Conservation (phyloP, 768 basidiomycete genomes). For the Calocera viscosa region DNA sequence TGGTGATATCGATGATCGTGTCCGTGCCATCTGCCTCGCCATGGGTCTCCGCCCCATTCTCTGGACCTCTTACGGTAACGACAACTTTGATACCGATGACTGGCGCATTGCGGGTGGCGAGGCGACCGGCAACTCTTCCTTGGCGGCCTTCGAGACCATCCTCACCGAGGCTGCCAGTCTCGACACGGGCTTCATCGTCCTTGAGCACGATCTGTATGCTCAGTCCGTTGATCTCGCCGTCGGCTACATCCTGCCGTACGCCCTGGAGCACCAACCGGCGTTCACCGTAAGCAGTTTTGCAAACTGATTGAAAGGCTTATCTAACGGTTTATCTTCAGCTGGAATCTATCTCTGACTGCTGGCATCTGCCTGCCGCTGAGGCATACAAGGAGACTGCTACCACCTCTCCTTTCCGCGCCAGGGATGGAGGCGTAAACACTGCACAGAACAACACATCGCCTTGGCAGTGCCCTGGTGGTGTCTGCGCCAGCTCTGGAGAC, state of each 20-base stretch:
- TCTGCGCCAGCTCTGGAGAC: background rate
- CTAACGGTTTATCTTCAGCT: slow-evolving; percentile 9
- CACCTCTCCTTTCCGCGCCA: slow-evolving; percentile 17
- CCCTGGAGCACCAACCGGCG: slow-evolving; percentile 24
- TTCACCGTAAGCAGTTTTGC: slow-evolving; percentile 29
- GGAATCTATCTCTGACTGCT: slow-evolving; percentile 19
- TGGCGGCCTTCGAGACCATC: slow-evolving; percentile 59
- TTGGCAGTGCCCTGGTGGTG: background rate
- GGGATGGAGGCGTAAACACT: background rate
- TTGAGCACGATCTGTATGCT: slow-evolving; percentile 72
- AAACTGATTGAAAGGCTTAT: slow-evolving; percentile 24
- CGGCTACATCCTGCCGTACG: slow-evolving; percentile 35
- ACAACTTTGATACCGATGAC: slow-evolving; percentile 65
- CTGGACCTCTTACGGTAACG: slow-evolving; percentile 59
- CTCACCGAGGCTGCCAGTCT: slow-evolving; percentile 49
- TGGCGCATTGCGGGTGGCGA: slow-evolving; percentile 76
- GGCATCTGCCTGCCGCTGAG: slow-evolving; percentile 20
- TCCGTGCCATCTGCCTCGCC: slow-evolving; percentile 75
- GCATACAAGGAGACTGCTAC: slow-evolving; percentile 33
- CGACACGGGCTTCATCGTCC: slow-evolving; percentile 60
- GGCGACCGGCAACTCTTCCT: slow-evolving; percentile 53
- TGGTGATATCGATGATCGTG: slow-evolving; percentile 85
- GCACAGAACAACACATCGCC: background rate
- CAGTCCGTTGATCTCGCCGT: slow-evolving; percentile 38
- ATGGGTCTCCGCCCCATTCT: slow-evolving; percentile 89